These are phyloP conservation scores for Trypanosoma mega DNA, from an alignment of 208 protist genomes.

Conservation along the genomic window DNA sequence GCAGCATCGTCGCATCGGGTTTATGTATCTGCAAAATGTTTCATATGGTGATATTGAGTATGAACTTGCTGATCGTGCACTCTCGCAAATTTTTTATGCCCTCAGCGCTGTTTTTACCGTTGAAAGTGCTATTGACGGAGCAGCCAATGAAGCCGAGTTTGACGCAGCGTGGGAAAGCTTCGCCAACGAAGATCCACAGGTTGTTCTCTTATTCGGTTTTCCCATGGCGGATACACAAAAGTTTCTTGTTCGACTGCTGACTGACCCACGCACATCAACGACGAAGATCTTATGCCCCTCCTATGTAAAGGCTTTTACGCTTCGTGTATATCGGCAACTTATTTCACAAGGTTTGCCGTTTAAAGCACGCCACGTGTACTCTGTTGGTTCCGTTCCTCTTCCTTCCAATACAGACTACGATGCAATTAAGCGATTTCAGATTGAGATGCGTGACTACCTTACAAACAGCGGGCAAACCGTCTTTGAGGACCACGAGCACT, in stretches of 20 bases:
- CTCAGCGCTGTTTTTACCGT: slow-evolving; percentile 24
- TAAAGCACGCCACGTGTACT: slow-evolving; percentile 17
- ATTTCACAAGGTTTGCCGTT: too few species aligned
- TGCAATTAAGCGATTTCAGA: slow-evolving; percentile 27
- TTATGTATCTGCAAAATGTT: slow-evolving; percentile 24
- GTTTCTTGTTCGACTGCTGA: too few species aligned
- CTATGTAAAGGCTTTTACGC: too few species aligned
- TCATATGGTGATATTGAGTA: slow-evolving; percentile 21
- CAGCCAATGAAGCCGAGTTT: background rate
- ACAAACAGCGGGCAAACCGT: background rate
- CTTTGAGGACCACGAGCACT: background rate
- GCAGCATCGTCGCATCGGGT: slow-evolving; percentile 31
- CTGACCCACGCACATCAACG: too few species aligned
- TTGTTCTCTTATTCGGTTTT: too few species aligned
- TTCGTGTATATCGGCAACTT: too few species aligned
- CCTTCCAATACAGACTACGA: slow-evolving; percentile 13
- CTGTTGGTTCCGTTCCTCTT: slow-evolving; percentile 23
- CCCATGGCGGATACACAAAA: too few species aligned
- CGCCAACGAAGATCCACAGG: too few species aligned
- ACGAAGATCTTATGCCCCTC: too few species aligned
- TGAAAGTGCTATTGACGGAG: slow-evolving; percentile 14
- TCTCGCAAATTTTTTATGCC: slow-evolving; percentile 18
- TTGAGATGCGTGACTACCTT: slow-evolving; percentile 26
- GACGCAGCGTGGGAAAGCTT: too few species aligned
- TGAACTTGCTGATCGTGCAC: slow-evolving; percentile 1